Evolutionary conservation across 2,329 filamentous ascomycete genomes (phyloP).

Genomic region (Aspergillus novofumigatus): DNA sequence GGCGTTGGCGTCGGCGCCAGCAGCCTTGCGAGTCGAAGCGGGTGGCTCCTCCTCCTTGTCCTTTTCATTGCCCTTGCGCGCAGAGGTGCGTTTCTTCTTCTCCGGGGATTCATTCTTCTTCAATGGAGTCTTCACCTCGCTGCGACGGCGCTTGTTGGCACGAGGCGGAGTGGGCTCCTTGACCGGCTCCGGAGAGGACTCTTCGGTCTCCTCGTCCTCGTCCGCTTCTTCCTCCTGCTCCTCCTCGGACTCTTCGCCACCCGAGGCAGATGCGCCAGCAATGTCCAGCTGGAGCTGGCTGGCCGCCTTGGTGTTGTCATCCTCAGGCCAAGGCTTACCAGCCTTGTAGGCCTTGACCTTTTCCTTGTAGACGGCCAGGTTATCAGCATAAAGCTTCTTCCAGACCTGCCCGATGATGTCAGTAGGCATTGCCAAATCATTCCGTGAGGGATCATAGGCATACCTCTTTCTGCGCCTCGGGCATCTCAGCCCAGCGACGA

Average conservation of each 20-base stretch:
- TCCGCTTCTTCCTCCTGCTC: constrained; percentile 22
- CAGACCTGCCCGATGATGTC: constrained; percentile 41
- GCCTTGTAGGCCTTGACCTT: constrained; percentile 56
- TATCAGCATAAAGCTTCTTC: constrained; percentile 55
- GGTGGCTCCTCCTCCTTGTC: constrained; percentile 30
- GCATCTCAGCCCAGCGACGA: constrained; percentile 78
- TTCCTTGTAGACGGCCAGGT: constrained; percentile 54
- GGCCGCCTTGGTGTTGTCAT: constrained; percentile 41
- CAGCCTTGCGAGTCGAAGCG: constrained; percentile 26
- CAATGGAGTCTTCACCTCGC: constrained; percentile 32
- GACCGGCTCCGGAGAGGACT: constrained; percentile 33
- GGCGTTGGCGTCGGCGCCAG: constrained; percentile 27
- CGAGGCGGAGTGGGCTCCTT: constrained; percentile 43
- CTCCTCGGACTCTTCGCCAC: constrained; percentile 31
- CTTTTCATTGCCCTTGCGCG: constrained; percentile 26
- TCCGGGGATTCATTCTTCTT: constrained; percentile 36
- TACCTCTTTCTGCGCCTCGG: constrained; percentile 66
- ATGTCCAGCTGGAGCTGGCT: constrained; percentile 41
- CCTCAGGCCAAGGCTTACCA: constrained; percentile 41
- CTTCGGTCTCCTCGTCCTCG: constrained; percentile 29
- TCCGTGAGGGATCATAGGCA: constrained; percentile 10
- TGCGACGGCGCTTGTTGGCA: constrained; percentile 43
- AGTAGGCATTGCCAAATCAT: background rate
- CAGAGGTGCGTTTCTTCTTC: constrained; percentile 26
- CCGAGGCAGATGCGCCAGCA: constrained; percentile 31